phyloP scores from a whole-genome alignment of 805 yeast genomes.

The Diddensiella transvaalensis region DNA sequence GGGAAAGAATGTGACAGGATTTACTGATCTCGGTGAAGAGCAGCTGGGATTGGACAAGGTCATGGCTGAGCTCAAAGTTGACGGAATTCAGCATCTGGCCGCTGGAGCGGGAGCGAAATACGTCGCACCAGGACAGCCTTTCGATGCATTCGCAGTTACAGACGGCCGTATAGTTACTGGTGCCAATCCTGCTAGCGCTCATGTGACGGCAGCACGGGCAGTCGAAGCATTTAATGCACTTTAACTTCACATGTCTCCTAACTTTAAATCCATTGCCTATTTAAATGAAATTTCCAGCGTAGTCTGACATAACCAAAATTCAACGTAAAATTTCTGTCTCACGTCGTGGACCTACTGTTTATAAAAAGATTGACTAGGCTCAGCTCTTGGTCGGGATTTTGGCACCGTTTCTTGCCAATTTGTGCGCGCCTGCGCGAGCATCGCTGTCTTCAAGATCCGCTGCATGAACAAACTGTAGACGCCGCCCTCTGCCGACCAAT shows the following conservation, averaged over 20 bases:
- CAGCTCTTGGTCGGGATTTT: neutral
- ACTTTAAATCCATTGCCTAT: no score
- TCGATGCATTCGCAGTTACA: conserved; percentile 47
- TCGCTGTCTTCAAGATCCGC: neutral
- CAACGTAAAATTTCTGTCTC: no score
- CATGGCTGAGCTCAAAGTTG: conserved; percentile 30
- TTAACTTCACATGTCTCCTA: no score
- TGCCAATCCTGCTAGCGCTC: conserved; percentile 49
- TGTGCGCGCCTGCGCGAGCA: neutral
- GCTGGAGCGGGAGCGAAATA: conserved; percentile 42
- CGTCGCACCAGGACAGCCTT: conserved; percentile 48
- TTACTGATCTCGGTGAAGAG: conserved; percentile 53
- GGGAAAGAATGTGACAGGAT: conserved; percentile 59
- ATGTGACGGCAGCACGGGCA: conserved; percentile 17
- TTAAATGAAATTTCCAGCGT: no score
- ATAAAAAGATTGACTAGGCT: no score
- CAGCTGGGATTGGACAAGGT: conserved; percentile 29
- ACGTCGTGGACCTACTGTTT: no score
- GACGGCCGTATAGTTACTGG: conserved; percentile 65
- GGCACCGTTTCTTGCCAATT: neutral
- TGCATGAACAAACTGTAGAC: conserved; percentile 47
- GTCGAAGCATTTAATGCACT: conserved; percentile 7
- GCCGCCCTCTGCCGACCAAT: conserved; percentile 18
- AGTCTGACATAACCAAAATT: no score
- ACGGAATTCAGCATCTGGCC: conserved; percentile 40